Base-by-base conservation (phyloP, 75 land plant genomes). In the Gnetum montanum region DNA sequence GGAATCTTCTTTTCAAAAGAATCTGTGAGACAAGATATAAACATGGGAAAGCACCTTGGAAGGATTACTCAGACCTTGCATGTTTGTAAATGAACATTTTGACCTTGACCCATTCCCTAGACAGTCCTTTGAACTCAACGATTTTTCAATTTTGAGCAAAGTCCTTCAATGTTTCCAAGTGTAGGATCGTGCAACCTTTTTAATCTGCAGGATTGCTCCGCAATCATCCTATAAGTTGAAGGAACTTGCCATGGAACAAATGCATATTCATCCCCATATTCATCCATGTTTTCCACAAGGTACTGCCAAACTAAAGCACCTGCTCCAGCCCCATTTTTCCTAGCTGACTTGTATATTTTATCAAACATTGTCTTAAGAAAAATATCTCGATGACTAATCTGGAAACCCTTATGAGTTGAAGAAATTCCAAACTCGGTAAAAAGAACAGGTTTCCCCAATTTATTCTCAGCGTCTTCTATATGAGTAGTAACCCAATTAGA, bases 251-350 rank as follows among this genome's bases (percentile, higher is more conserved):
- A 64, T 51, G 93, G 74, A 3, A 77, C 62, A 26, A 85, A 16
- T 5, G 82, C 69, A 52, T 70, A 85, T 2, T 66, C 59, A 45
- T 88, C 93, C 40, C 61, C 29, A 62, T 65, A 84, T 19, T 70
- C 69, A 8, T 72, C 76, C 66, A 72, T 59, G 33, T 60, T 82
- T 64, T 78, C 78, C 28, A 75, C 72, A 46, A 82, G 22, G 37
- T 85, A 64, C 54, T 89, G 86, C 95, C 95, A 89, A 35, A 89
- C 67, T 19, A 89, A 43, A 7, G 80, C 76, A 15, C 95, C 95
- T 4, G 90, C 83, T 27, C 81, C 90, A 29, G 90, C 65, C 50
- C 69, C 70, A 5, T 59, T 63, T 15, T 49, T 64, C 62, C 58
- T 62, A 23, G 90, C 83, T 0, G 83, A 81, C 31, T 75, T 62